Evolutionary conservation across 495 filamentous ascomycete species (phyloP), one percentile per base, ranked within the genome.

Genomic region (Penicillium flavigenum): DNA sequence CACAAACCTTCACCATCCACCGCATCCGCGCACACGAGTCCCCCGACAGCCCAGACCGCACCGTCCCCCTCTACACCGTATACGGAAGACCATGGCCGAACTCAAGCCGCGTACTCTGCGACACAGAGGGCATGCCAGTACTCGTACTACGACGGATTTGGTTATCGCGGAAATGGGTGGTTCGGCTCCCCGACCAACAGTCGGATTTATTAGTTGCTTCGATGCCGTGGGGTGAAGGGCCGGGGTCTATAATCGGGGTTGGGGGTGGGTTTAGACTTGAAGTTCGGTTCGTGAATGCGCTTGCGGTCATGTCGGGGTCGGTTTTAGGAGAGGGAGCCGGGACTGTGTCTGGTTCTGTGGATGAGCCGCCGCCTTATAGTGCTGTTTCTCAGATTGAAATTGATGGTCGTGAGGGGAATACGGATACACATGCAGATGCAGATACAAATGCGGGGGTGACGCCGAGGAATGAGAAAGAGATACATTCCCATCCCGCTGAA

Each of bases 11-110:
- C 50, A 60, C 29, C n/a, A 42, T 69, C 12, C 48, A 60, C 39
- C 63, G 54, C 8, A 47, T 64, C 5, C 63, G 59, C 51, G 46
- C 41, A 10, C 54, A 69, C 47, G 66, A 69, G 27, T 47, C 64
- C 14, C 39, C 51, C 50, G 44, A 57, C 24, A 64, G 50, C 41
- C 61, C 62, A 10, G 44, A 58, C 3, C 59, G 63, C 44, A 17
- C 43, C 20, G 34, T 53, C 11, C 57, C 57, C 14, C 59, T 69
- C n/a, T 69, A 54, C 56, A 66, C 61, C 32, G 66, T 63, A 8
- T 11, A 31, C 22, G 61, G 57, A 6, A 61, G 59, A 19, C 55
- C 60, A 56, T 64, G 63, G 63, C 61, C 58, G 12, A 59, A 57
- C 27, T 56, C 59, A 9, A 47, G 54, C 0, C 66, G 66, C 22